Base-by-base conservation (phyloP, 2,329 filamentous ascomycete genomes). In the Lojkania enalia region DNA sequence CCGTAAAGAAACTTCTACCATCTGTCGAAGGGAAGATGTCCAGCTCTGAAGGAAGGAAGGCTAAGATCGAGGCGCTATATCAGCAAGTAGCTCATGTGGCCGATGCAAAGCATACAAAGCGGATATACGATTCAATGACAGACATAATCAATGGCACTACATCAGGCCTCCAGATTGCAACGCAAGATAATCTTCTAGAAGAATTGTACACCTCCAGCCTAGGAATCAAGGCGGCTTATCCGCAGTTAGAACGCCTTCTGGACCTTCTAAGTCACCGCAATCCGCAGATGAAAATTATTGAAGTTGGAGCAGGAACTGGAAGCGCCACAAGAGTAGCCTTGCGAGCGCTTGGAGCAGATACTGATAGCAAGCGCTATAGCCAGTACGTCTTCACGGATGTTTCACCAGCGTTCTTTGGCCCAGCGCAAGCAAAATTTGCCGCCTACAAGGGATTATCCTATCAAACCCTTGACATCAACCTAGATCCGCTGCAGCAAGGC, bases 181-280 rank as follows among this genome's bases (percentile, higher is more conserved):
- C n/a, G n/a, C n/a, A n/a, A n/a, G n/a, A n/a, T n/a, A n/a, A n/a
- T n/a, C n/a, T n/a, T n/a, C n/a, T n/a, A 1, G 23, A 14, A 11
- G 36, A 40, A 7, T 18, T 61, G 13, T 60, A 59, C 39, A 35
- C 18, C 2, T 31, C 33, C 2, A 42, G 57, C 9, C 14, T 55
- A 13, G 40, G 36, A 4, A 36, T 58, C 2, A 36, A 41, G n/a
- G 31, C 35, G 12, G 48, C 46, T 5, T 53, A 54, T 29, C 25
- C 44, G n/a, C 50, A 48, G 20, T 35, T 62, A 2, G 12, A 36
- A n/a, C 18, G 35, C 2, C 12, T 70, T 1, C 40, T 74, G 4
- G 63, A 73, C 36, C 44, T 72, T 0, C 41, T 71, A 1, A 67
- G 61, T 0, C 66, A 73, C 46, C 68, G 66, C 43, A 70, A 57